These are phyloP conservation scores for Scutellaria minor DNA, from an alignment of 257 asterid genomes.

Conservation along the genomic window DNA sequence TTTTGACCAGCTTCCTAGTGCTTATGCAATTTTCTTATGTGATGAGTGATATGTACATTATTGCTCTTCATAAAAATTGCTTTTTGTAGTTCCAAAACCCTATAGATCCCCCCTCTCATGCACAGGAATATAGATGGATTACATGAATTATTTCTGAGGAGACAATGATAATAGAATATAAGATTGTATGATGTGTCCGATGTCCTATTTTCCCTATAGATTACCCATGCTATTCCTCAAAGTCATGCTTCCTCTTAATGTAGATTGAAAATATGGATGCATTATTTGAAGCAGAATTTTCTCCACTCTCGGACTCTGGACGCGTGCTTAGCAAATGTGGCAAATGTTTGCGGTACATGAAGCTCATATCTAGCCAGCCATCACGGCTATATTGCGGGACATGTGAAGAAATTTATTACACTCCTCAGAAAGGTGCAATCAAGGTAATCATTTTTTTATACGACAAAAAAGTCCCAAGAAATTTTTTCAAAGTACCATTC, in stretches of 20 bases:
- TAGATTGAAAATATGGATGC: constrained; percentile 96
- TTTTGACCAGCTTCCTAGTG: constrained; percentile 4
- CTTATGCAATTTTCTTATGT: constrained; percentile 1
- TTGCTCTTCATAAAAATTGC: constrained; percentile 12
- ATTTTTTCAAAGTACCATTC: no score
- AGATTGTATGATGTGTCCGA: neutral
- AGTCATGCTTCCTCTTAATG: constrained; percentile 33
- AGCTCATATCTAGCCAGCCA: constrained; percentile 80
- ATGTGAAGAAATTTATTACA: constrained; percentile 91
- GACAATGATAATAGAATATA: constrained; percentile 1
- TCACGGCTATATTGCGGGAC: constrained; percentile 86
- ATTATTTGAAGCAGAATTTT: constrained; percentile 91
- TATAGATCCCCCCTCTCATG: neutral
- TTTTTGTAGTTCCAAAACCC: neutral
- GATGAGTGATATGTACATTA: constrained; percentile 10
- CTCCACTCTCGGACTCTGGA: constrained; percentile 87
- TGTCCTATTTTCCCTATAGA: constrained; percentile 13
- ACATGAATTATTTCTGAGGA: constrained; percentile 3
- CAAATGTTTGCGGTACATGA: constrained; percentile 92
- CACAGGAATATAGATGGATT: neutral
- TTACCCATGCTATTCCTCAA: constrained; percentile 23
- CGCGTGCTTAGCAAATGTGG: constrained; percentile 92
- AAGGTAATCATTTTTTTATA: constrained; percentile 52
- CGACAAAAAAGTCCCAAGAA: no score
- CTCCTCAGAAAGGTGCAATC: constrained; percentile 84